Conservation (phyloP, 2,329 filamentous ascomycete species). For the Microdochium trichocladiopsis region DNA sequence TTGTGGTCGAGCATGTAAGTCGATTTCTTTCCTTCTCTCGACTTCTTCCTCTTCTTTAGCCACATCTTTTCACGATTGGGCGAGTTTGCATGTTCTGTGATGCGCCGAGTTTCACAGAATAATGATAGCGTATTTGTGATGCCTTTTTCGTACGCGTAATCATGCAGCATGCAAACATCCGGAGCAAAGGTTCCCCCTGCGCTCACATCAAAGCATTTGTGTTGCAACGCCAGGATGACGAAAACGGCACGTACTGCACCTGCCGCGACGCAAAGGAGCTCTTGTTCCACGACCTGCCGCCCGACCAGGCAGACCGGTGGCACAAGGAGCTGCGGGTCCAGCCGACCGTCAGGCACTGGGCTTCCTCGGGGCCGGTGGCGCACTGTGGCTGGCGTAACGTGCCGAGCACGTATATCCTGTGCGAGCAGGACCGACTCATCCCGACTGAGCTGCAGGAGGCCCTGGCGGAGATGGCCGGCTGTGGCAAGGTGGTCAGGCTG, state of each 20-base stretch:
- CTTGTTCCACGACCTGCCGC: slow-evolving; percentile 3
- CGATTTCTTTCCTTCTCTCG: background rate
- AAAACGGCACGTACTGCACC: background rate
- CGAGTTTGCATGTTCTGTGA: too few species aligned
- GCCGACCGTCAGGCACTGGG: slow-evolving; percentile 1
- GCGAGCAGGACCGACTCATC: slow-evolving; percentile 1
- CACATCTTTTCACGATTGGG: background rate
- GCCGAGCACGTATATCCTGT: slow-evolving; percentile 3
- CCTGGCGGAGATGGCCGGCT: background rate
- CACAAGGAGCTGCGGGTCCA: background rate
- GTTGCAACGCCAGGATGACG: background rate
- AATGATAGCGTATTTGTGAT: too few species aligned
- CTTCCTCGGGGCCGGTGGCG: background rate
- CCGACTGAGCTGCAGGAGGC: slow-evolving; percentile 1
- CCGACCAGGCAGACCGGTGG: slow-evolving; percentile 1
- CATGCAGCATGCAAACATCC: too few species aligned
- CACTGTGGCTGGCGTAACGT: slow-evolving; percentile 5
- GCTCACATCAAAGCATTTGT: too few species aligned
- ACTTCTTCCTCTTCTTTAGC: too few species aligned
- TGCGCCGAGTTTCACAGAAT: too few species aligned
- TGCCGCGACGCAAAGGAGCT: background rate
- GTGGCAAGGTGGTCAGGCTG: background rate
- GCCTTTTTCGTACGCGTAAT: too few species aligned
- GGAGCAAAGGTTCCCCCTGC: background rate
- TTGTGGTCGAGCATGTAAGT: slow-evolving; percentile 10